Conservation (phyloP, 345 rosid genomes). For the Kernera saxatilis region DNA sequence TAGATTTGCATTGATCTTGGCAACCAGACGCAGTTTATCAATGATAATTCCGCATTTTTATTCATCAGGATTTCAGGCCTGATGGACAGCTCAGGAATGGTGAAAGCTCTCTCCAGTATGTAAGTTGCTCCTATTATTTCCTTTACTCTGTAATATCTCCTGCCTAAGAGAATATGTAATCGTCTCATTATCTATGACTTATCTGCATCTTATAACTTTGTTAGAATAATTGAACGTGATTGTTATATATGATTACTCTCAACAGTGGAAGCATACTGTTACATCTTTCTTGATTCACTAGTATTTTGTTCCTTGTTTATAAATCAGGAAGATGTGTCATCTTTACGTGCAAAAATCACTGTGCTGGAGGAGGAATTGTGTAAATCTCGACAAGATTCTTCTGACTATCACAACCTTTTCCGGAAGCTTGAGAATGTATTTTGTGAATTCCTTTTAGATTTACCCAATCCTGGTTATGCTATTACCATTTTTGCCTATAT, state of each 20-base stretch:
- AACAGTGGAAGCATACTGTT: background rate
- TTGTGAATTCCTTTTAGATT: conserved; percentile 13
- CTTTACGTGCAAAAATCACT: conserved; percentile 60
- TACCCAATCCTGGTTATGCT: background rate
- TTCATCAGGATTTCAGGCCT: conserved; percentile 51
- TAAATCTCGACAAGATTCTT: conserved; percentile 65
- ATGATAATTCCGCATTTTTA: conserved; percentile 3
- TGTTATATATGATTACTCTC: background rate
- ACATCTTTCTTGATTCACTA: conserved; percentile 15
- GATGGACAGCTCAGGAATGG: conserved; percentile 50
- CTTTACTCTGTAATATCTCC: background rate
- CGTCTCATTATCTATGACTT: background rate
- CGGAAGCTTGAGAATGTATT: conserved; percentile 74
- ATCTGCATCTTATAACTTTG: background rate
- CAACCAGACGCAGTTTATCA: background rate
- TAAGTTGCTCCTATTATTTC: conserved; percentile 25
- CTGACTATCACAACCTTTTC: conserved; percentile 48
- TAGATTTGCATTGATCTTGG: conserved; percentile 12
- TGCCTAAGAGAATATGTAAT: background rate
- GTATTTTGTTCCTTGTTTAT: conserved; percentile 10
- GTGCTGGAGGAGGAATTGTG: conserved; percentile 74
- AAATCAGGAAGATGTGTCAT: conserved; percentile 64
- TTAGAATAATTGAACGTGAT: background rate
- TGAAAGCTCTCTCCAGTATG: conserved; percentile 48
- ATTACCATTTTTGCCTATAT: background rate